Conservation (phyloP, 2,329 filamentous ascomycete species). For the Penicillium fuscoglaucum region DNA sequence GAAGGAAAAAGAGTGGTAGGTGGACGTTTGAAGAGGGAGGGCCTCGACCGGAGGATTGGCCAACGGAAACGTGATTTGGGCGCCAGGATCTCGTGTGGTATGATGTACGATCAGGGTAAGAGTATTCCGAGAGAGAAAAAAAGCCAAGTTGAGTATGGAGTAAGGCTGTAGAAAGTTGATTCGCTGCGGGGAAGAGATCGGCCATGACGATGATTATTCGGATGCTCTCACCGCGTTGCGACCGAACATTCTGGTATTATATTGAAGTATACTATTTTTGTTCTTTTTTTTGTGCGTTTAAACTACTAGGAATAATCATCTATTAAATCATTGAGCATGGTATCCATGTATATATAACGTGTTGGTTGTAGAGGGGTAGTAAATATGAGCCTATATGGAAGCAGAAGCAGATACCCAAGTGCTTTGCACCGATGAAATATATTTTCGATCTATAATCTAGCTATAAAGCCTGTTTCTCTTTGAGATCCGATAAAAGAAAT, state of each 20-base stretch:
- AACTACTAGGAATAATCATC: background rate
- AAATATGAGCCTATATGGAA: background rate
- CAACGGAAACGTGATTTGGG: slow-evolving; percentile 26
- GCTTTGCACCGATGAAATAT: background rate
- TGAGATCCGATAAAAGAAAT: background rate
- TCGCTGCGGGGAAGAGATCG: slow-evolving; percentile 12
- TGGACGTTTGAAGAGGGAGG: slow-evolving; percentile 18
- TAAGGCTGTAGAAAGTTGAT: slow-evolving; percentile 4
- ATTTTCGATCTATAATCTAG: background rate
- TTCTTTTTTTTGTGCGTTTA: background rate
- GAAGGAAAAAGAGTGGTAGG: slow-evolving; percentile 17
- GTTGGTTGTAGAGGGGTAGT: background rate
- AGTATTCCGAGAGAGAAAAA: background rate
- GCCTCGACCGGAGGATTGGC: slow-evolving; percentile 20
- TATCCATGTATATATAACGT: background rate
- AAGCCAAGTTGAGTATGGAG: background rate
- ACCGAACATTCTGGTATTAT: background rate
- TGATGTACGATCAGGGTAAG: background rate
- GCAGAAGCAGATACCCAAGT: background rate
- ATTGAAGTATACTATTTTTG: background rate
- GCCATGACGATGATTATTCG: slow-evolving; percentile 12
- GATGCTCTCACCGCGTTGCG: slow-evolving; percentile 9
- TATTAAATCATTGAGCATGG: too few species aligned
- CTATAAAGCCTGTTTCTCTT: background rate
- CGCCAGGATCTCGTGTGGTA: slow-evolving; percentile 28